Conservation (phyloP, 2,329 filamentous ascomycete genomes). For the Stachybotrys chlorohalonatus region DNA sequence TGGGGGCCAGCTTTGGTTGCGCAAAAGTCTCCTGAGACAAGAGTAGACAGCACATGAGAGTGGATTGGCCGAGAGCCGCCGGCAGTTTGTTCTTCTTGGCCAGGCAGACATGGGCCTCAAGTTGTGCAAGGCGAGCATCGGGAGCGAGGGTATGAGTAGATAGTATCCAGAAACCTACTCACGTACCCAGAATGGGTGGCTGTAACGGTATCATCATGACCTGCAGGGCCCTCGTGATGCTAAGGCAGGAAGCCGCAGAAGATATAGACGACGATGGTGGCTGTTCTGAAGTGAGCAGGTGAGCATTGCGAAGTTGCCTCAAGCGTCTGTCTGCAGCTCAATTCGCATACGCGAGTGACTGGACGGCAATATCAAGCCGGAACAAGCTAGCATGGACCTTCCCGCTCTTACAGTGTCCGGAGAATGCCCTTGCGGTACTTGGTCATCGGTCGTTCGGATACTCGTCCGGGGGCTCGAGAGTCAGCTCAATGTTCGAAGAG, state of each 20-base stretch:
- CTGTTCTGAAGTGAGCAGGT: background rate
- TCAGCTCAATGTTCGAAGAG: background rate
- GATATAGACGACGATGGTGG: background rate
- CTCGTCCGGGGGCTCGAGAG: background rate
- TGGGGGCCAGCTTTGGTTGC: slow-evolving; percentile 23
- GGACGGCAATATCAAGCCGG: too few relatives aligned
- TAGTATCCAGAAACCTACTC: background rate
- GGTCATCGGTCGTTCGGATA: background rate
- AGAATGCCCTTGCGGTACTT: background rate
- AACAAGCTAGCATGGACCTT: background rate
- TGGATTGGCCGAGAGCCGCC: slow-evolving; percentile 20
- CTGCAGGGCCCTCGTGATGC: slow-evolving; percentile 8
- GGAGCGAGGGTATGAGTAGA: background rate
- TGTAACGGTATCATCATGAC: background rate
- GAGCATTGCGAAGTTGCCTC: background rate
- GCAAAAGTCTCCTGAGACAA: slow-evolving; percentile 34
- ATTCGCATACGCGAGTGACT: background rate
- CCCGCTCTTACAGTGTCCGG: background rate
- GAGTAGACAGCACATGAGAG: slow-evolving; percentile 26
- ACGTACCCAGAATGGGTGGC: background rate
- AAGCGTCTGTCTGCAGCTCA: background rate
- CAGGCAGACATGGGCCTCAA: background rate
- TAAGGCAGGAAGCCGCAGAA: slow-evolving; percentile 20
- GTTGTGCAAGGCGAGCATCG: background rate
- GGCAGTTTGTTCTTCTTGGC: slow-evolving; percentile 11